These are phyloP conservation scores for Fusarium sp. DNA, from an alignment of 2,329 filamentous ascomycete genomes.

Conservation along the genomic window DNA sequence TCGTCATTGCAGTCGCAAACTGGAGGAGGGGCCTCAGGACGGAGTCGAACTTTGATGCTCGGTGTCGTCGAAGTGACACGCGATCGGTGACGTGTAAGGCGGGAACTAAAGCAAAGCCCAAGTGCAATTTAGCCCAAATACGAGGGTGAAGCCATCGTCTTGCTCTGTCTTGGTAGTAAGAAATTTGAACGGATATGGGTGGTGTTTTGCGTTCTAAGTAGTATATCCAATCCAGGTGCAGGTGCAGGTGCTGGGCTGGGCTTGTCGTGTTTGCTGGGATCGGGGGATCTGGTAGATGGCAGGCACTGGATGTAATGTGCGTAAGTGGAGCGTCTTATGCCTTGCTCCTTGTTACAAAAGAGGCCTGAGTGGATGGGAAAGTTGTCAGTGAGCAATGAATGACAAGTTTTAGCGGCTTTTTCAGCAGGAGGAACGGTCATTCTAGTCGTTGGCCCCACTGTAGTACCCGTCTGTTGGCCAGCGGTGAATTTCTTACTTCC, in stretches of 20 bases:
- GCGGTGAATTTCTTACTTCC: conserved; percentile 19
- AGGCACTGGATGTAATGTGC: conserved; percentile 15
- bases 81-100: conserved; percentile 22
- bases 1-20: conserved; percentile 41
- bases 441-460: conserved; percentile 24
- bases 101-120: neutral
- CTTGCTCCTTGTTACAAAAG: conserved; percentile 6
- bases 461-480: conserved; percentile 17
- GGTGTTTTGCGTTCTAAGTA: conserved; percentile 5
- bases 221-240: neutral
- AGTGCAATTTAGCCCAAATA: conserved; percentile 15
- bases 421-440: conserved; percentile 14
- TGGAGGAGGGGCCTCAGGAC: conserved; percentile 10
- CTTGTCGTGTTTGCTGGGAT: conserved; percentile 22
- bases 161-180: conserved; percentile 3
- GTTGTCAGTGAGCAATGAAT: conserved; percentile 10
- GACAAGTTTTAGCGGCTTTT: conserved; percentile 33
- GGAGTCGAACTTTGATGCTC: conserved; percentile 7
- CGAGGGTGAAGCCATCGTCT: conserved; percentile 28
- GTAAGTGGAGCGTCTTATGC: conserved; percentile 25
- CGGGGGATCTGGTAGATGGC: conserved; percentile 23
- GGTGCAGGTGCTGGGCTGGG: neutral
- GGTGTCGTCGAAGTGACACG: conserved; percentile 22
- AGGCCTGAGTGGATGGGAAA: neutral
- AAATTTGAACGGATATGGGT: conserved; percentile 1